Conservation (phyloP, 768 basidiomycete species). For the Tulasnella calospora region DNA sequence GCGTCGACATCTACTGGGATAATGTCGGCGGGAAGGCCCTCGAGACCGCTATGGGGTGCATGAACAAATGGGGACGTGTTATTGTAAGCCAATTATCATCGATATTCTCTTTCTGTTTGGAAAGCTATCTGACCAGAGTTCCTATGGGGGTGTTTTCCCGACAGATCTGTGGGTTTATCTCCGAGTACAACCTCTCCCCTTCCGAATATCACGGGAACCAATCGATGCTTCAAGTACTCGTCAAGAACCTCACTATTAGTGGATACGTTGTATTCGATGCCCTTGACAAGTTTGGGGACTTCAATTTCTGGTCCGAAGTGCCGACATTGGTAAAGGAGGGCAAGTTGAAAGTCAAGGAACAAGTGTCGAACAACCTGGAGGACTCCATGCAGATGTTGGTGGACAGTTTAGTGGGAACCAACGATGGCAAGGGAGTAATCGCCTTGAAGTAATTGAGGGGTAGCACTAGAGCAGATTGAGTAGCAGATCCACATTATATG, state of each 20-base stretch:
- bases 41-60: conserved; percentile 32
- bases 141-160: too few species aligned
- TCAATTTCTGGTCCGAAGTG: conserved; percentile 26
- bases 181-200: conserved; percentile 28
- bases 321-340: conserved; percentile 31
- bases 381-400: not conserved
- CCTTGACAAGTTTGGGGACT: conserved; percentile 23
- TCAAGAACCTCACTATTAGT: conserved; percentile 9
- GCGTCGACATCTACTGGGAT: conserved; percentile 48
- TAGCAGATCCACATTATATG: too few species aligned
- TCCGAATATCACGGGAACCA: conserved; percentile 28
- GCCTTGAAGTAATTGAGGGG: not conserved
- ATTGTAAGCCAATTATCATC: conserved; percentile 27
- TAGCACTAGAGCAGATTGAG: too few species aligned
- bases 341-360: conserved; percentile 21
- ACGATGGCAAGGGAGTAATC: not conserved
- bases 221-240: not conserved
- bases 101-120: not conserved
- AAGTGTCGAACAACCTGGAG: not conserved
- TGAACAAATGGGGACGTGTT: conserved; percentile 31
- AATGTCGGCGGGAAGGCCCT: conserved; percentile 36
- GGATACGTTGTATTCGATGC: conserved; percentile 20
- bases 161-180: conserved; percentile 27
- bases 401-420: not conserved
- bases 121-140: not conserved